Conservation (phyloP, 2,329 filamentous ascomycete species). For the Paraphoma chrysanthemicola region DNA sequence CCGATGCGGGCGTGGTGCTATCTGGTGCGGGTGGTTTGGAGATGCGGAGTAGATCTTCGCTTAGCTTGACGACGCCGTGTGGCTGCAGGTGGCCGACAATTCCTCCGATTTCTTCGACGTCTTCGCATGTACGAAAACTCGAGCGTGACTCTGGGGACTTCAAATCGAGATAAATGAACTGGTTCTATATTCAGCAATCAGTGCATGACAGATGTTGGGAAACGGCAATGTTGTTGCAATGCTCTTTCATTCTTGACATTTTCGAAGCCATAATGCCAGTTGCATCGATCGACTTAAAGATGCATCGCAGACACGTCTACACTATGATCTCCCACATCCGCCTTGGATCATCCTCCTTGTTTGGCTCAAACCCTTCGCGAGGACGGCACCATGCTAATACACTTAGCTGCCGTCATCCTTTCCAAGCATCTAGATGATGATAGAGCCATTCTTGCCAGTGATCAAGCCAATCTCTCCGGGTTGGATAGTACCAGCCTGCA, state of each 20-base stretch:
- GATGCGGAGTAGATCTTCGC: neutral
- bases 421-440: constrained; percentile 10
- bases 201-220: neutral
- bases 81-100: neutral
- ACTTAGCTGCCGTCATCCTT: too few species aligned
- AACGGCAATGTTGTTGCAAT: too few species aligned
- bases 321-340: too few species aligned
- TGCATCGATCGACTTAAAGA: too few species aligned
- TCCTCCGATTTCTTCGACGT: neutral
- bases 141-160: too few species aligned
- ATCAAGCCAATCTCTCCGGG: constrained; percentile 59
- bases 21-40: neutral
- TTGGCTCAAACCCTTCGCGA: too few species aligned
- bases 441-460: constrained; percentile 22
- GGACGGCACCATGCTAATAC: too few species aligned
- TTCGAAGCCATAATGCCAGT: too few species aligned
- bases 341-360: too few species aligned
- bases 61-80: neutral
- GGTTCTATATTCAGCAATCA: neutral
- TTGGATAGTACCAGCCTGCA: constrained; percentile 65
- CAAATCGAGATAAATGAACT: neutral
- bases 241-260: too few species aligned
- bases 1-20: neutral
- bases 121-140: too few species aligned
- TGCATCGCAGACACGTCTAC: too few species aligned